A percentile compares a stretch with the other conserved stretches of the same genome.
These are phyloP conservation scores for Rhodosporidiobolus sp. DNA, from an alignment of 768 basidiomycete genomes.

Conservation along the genomic window DNA sequence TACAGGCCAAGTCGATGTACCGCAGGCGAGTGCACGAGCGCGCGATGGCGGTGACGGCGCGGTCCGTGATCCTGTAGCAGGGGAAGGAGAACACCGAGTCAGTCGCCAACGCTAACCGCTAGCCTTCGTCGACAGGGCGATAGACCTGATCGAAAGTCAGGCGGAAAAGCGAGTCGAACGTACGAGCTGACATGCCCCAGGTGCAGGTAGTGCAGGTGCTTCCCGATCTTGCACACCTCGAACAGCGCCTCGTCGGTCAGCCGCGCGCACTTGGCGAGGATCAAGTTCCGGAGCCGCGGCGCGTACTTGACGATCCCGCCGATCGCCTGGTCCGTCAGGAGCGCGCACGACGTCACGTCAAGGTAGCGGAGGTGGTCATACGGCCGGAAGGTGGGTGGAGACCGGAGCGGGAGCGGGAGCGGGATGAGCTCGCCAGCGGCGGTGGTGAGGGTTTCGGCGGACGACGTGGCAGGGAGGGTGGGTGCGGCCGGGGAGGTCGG, in stretches of 20 bases:
- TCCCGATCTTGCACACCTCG: slow-evolving; percentile 80
- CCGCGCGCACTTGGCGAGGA: slow-evolving; percentile 74
- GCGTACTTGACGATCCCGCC: slow-evolving; percentile 77
- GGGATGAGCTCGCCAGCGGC: slow-evolving; percentile 8
- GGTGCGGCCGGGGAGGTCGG: neutral
- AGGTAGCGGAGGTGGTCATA: slow-evolving; percentile 88
- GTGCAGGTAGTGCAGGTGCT: slow-evolving; percentile 89
- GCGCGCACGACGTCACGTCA: slow-evolving; percentile 80
- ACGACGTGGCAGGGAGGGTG: neutral
- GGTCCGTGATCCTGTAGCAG: slow-evolving; percentile 72
- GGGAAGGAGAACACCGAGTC: neutral
- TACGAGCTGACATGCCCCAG: slow-evolving; percentile 72
- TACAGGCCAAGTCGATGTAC: slow-evolving; percentile 95
- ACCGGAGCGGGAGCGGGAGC: slow-evolving; percentile 4
- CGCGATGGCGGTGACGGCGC: slow-evolving; percentile 76
- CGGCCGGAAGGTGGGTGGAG: slow-evolving; percentile 47
- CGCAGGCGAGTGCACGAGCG: slow-evolving; percentile 81
- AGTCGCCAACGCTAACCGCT: slow-evolving; percentile 37
- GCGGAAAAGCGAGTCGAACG: slow-evolving; percentile 34
- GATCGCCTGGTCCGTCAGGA: slow-evolving; percentile 74
- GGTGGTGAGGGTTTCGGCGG: slow-evolving; percentile 56
- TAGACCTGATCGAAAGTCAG: neutral
- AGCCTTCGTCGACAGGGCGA: neutral
- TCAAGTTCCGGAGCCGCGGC: slow-evolving; percentile 78
- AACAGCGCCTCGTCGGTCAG: slow-evolving; percentile 79